phyloP scores from a whole-genome alignment of 2,329 filamentous ascomycete species.

The Sphaceloma murrayae region DNA sequence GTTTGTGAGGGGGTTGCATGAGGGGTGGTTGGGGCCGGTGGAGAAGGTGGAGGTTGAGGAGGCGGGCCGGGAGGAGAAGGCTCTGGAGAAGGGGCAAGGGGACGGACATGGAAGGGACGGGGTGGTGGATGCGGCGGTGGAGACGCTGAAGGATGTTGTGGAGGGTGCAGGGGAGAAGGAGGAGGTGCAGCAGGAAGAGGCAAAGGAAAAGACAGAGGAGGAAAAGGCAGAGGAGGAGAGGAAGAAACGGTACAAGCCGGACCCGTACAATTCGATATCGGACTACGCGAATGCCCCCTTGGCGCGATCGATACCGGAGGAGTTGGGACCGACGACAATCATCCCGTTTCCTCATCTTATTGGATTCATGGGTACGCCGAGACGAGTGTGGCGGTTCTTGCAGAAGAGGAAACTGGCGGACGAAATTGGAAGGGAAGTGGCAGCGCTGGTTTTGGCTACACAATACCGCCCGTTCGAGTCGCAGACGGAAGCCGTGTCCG shows the following conservation, averaged over 20 bases:
- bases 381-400: conserved; percentile 77
- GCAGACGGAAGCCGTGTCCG: conserved; percentile 15
- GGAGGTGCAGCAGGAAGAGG: conserved; percentile 24
- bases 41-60: conserved; percentile 44
- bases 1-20: conserved; percentile 84
- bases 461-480: conserved; percentile 38
- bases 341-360: conserved; percentile 82
- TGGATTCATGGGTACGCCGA: conserved; percentile 83
- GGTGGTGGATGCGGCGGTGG: conserved; percentile 24
- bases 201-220: conserved; percentile 32
- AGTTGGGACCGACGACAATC: conserved; percentile 62
- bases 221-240: conserved; percentile 33
- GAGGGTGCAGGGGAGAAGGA: conserved; percentile 21
- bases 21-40: conserved; percentile 88
- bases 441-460: conserved; percentile 63
- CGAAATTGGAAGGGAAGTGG: conserved; percentile 75
- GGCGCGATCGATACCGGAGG: conserved; percentile 55
- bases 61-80: conserved; percentile 11
- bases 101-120: conserved; percentile 22
- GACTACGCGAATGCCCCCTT: conserved; percentile 61
- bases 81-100: conserved; percentile 10
- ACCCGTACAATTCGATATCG: conserved; percentile 62
- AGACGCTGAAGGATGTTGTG: conserved; percentile 17
- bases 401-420: conserved; percentile 80
- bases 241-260: conserved; percentile 49